These are phyloP conservation scores for Colletotrichum coccodes DNA, from an alignment of 2,329 filamentous ascomycete genomes.

Conservation along the genomic window DNA sequence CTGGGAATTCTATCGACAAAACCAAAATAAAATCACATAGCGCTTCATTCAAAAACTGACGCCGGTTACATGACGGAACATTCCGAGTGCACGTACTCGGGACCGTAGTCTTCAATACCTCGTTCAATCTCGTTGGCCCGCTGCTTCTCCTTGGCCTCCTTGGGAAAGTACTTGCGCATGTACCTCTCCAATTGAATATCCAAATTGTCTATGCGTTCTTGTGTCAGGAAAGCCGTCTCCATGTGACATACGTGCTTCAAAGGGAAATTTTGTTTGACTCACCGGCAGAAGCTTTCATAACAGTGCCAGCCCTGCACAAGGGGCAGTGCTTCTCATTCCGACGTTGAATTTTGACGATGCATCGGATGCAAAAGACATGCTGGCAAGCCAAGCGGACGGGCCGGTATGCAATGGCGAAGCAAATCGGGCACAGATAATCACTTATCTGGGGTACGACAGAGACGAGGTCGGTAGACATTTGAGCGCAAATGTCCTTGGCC, in stretches of 20 bases:
- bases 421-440: conserved; percentile 86
- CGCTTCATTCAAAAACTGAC: neutral
- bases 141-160: conserved; percentile 74
- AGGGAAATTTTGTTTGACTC: conserved; percentile 40
- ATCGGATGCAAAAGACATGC: conserved; percentile 86
- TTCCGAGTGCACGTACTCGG: conserved; percentile 67
- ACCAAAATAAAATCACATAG: neutral
- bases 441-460: conserved; percentile 82
- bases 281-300: conserved; percentile 76
- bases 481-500: conserved; percentile 79
- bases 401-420: conserved; percentile 81
- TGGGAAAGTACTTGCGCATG: conserved; percentile 79
- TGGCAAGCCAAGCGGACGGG: conserved; percentile 81
- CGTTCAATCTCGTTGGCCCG: conserved; percentile 79
- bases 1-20: conserved; percentile 12
- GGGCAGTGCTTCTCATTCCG: conserved; percentile 76
- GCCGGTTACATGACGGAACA: conserved; percentile 69
- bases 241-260: neutral
- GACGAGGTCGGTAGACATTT: conserved; percentile 78
- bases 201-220: conserved; percentile 65
- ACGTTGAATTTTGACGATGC: conserved; percentile 82
- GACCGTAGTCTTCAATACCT: conserved; percentile 78
- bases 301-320: conserved; percentile 77
- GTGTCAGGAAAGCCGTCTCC: neutral
- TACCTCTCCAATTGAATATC: conserved; percentile 76